Conservation (phyloP, 306 rosid species). For the Inga laurina region DNA sequence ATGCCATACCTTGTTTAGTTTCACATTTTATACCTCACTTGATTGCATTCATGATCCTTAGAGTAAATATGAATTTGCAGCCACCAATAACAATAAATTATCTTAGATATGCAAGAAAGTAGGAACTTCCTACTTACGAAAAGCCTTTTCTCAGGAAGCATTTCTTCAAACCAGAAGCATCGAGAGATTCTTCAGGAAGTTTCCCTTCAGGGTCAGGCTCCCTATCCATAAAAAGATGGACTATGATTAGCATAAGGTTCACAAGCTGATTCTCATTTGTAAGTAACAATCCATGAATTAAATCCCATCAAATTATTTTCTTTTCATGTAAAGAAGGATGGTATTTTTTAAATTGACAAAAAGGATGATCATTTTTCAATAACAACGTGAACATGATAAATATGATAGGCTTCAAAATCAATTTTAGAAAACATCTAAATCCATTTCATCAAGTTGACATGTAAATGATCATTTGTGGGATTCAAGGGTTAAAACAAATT, state of each 20-base stretch:
- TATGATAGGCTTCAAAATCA: slow-evolving; percentile 13
- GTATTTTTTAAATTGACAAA: neutral
- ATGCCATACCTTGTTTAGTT: too few species aligned
- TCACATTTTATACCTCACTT: too few species aligned
- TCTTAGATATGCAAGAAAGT: too few species aligned
- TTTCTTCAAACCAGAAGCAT: slow-evolving; percentile 77
- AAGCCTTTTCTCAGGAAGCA: slow-evolving; percentile 81
- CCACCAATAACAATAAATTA: too few species aligned
- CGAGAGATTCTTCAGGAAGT: slow-evolving; percentile 85
- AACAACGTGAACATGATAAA: slow-evolving; percentile 7
- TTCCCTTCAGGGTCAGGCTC: slow-evolving; percentile 85
- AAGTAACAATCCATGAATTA: slow-evolving; percentile 17
- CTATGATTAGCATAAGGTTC: slow-evolving; percentile 22
- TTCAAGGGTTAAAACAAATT: neutral
- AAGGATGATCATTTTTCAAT: slow-evolving; percentile 1
- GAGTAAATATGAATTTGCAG: too few species aligned
- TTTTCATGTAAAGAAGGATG: neutral
- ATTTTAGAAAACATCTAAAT: slow-evolving; percentile 25
- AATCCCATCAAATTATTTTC: neutral
- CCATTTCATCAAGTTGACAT: slow-evolving; percentile 4
- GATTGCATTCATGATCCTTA: too few species aligned
- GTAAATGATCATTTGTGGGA: slow-evolving; percentile 2
- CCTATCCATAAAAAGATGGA: slow-evolving; percentile 46
- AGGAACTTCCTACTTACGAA: slow-evolving; percentile 60
- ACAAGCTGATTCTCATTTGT: neutral